Evolutionary conservation across 106 monocot species (phyloP), one percentile per base, ranked within the genome.

Genomic region (Ottelia alismoides): DNA sequence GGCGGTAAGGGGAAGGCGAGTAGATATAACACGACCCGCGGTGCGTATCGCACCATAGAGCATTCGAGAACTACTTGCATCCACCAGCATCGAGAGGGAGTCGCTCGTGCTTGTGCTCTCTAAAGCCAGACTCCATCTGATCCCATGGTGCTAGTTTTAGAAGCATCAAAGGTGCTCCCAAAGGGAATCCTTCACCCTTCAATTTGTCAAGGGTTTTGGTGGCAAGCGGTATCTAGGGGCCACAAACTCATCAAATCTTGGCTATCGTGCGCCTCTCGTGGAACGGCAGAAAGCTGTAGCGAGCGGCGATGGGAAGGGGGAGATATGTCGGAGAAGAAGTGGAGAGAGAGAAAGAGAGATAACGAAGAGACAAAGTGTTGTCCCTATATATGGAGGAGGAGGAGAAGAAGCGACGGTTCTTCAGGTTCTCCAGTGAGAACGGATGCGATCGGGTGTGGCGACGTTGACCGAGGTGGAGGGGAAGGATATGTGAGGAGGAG

Each of bases 101-200:
- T 21, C 63, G 28, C 11, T 83, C 82, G 66, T 83, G 82, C 62
- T 78, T 81, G 52, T 75, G 57, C n/a, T 82, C 85, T 67, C 74
- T 71, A 63, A 74, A 76, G 43, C 64, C 45, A 23, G 56, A 59
- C 43, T 88, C 94, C 59, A 73, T 82, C 25, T 82, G 89, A 66
- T 85, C 82, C 73, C 68, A 69, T 12, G 85, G 85, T 45, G 63
- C 61, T 29, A 87, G 80, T 71, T 87, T 82, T 17, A 82, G 78
- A 54, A 89, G 85, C 96, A 90, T 90, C 63, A 74, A 78, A 78
- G 56, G 40, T 11, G 29, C 53, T 32, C n/a, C 30, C 52, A 55
- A 69, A 58, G 74, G 78, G 84, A 80, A 72, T 81, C 61, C 55
- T 69, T 54, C 32, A 64, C 63, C 63, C 74, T 63, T 10, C 29